These are phyloP conservation scores for Fennellomyces sp. DNA, from an alignment of 371 early-diverging fungal species.

Conservation along the genomic window DNA sequence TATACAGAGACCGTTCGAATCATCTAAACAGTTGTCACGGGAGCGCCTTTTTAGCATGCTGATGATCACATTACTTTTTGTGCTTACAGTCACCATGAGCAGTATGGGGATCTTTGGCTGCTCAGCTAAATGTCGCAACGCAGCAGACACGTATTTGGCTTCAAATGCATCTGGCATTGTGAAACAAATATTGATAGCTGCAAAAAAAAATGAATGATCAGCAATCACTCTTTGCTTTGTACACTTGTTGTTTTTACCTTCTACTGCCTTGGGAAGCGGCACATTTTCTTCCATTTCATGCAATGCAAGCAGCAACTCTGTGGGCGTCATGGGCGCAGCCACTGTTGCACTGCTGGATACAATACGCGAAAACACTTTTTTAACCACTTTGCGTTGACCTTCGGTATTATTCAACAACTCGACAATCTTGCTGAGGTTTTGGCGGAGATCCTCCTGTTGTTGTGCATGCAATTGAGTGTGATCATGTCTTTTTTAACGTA, in stretches of 20 bases:
- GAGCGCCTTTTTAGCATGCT: background rate
- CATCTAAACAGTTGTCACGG: conserved; percentile 25
- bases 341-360: conserved; percentile 37
- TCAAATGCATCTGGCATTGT: conserved; percentile 66
- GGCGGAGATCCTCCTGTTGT: conserved; percentile 53
- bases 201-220: conserved; percentile 15
- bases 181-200: conserved; percentile 74
- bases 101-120: conserved; percentile 67
- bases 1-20: conserved; percentile 71
- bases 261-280: conserved; percentile 42
- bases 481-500: too few species aligned
- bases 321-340: conserved; percentile 22
- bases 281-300: conserved; percentile 37
- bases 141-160: conserved; percentile 67
- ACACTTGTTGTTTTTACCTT: conserved; percentile 38
- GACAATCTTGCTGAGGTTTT: conserved; percentile 64
- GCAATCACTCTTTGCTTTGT: background rate
- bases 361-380: conserved; percentile 61
- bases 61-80: conserved; percentile 1
- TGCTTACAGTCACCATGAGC: conserved; percentile 73
- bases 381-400: conserved; percentile 56
- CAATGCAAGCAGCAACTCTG: conserved; percentile 30
- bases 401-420: conserved; percentile 66
- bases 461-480: background rate
- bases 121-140: conserved; percentile 65